Evolutionary conservation across 2,329 filamentous ascomycete species (phyloP), one percentile per base, ranked within the genome.

Genomic region (Hawksworthiomyces lignivorus): DNA sequence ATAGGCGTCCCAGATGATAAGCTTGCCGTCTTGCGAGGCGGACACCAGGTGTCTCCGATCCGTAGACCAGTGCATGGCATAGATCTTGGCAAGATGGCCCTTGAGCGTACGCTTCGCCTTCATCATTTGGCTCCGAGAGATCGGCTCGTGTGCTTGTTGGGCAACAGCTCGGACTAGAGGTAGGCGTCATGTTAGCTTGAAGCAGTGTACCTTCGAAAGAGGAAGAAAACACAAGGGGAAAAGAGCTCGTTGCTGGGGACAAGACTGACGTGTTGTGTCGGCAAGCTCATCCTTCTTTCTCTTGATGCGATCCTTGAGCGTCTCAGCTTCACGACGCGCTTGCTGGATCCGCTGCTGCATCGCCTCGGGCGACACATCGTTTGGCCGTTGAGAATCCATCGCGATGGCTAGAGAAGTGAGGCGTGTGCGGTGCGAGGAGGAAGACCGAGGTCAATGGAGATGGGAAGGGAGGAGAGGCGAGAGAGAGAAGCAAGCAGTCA

Each of bases 31-130:
- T 68, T 98, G 92, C 54, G 92, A 98, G 50, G 92, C 92, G 11
- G 92, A 97, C 39, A 98, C 92, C 48, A 97, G 80, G 67, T 97
- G 92, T 65, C 92, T 82, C 60, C 92, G 82, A 68, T 98, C 92
- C 51, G 92, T 98, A 26, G 92, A 97, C 92, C 92, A 98, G 73
- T 98, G 92, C 92, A 98, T 98, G 57, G 92, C 92, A 67, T 98
- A 98, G 58, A 98, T 98, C 72, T 98, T 98, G 57, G 92, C 92
- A 53, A 98, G 71, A 75, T 98, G 92, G 52, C 92, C 92, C 72
- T 97, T 97, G 53, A 98, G 75, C 38, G 89, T 96, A 58, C 88
- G 85, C 72, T 94, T 92, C 51, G 90, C 86, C 75, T 92, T 94
- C 92, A 98, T 97, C 61, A 90, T 77, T 62, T 80, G 76, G 65